Evolutionary conservation across 2,329 filamentous ascomycete genomes (phyloP), one percentile per base, ranked within the genome.

Genomic region (Monosporascus sp.): DNA sequence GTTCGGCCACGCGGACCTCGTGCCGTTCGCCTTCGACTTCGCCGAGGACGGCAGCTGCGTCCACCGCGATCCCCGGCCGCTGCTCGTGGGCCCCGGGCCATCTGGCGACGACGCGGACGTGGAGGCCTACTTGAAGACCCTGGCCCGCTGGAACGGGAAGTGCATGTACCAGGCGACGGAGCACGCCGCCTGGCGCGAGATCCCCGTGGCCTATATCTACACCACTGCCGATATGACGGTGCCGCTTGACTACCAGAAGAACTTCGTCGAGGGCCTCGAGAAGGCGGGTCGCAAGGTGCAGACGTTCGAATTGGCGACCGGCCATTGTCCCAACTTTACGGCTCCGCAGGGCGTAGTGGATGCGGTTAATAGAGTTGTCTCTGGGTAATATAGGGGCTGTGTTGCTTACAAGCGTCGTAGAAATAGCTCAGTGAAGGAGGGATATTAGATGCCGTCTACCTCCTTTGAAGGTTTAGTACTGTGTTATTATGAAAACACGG

Each of bases 131-230:
- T 0, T 53, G 5, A 3, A 3, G 2, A 56, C 55, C 1, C 26
- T 58, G 4, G 44, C 46, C 8, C 57, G 57, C 20, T 63, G 57
- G 59, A 62, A 59, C 26, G 56, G 51, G 5, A 55, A 48, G 1
- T 44, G 47, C 53, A 60, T 63, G 57, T 56, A 51, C 9, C 53
- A 62, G 20, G 18, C 37, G 7, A n/a, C 18, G 11, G 28, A 53
- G 11, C 53, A 55, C 18, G 50, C 37, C 14, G 52, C 56, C 5
- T 54, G 55, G 55, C 26, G 51, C 22, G 52, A 58, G 43, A 55
- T 58, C 7, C 51, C 55, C 9, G 43, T 55, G 14, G n/a, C 49
- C 5, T 60, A 60, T 35, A 49, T 58, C 40, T 57, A 56, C 51
- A 54, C 51, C 3, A 55, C 53, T 1, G 28, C 17, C 3, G 54